Conservation (phyloP, 345 rosid genomes). For the Fremontodendron californicum region DNA sequence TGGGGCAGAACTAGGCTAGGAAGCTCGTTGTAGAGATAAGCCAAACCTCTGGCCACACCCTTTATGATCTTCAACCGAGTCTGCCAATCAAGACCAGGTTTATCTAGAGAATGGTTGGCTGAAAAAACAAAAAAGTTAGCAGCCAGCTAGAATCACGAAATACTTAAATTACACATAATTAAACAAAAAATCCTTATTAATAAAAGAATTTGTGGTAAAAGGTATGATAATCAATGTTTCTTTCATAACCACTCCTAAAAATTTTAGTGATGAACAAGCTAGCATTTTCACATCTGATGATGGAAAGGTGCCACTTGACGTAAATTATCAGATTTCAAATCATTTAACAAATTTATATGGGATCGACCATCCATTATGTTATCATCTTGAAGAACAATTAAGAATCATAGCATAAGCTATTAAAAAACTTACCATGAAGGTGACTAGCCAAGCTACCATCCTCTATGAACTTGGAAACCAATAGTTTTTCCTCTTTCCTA, state of each 20-base stretch:
- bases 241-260: not conserved
- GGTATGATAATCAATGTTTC: not conserved
- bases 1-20: slow-evolving; percentile 56
- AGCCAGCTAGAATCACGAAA: too few species aligned
- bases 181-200: not conserved
- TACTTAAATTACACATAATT: not conserved
- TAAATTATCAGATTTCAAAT: too few species aligned
- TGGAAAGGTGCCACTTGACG: not conserved
- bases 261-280: not conserved
- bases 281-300: too few species aligned
- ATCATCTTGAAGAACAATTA: too few species aligned
- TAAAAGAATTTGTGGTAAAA: not conserved
- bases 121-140: not conserved
- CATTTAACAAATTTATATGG: too few species aligned
- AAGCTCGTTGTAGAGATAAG: slow-evolving; percentile 54
- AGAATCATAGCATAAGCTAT: not conserved
- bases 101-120: slow-evolving; percentile 50
- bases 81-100: slow-evolving; percentile 55
- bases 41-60: slow-evolving; percentile 63
- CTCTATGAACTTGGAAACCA: slow-evolving; percentile 47
- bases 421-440: slow-evolving; percentile 50
- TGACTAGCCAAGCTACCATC: slow-evolving; percentile 68
- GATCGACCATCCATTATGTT: too few species aligned
- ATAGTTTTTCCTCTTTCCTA: slow-evolving; percentile 69
- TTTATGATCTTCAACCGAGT: slow-evolving; percentile 58